Evolutionary conservation across 73 alveolate species (phyloP).

Genomic region (Paramecium caudatum): DNA sequence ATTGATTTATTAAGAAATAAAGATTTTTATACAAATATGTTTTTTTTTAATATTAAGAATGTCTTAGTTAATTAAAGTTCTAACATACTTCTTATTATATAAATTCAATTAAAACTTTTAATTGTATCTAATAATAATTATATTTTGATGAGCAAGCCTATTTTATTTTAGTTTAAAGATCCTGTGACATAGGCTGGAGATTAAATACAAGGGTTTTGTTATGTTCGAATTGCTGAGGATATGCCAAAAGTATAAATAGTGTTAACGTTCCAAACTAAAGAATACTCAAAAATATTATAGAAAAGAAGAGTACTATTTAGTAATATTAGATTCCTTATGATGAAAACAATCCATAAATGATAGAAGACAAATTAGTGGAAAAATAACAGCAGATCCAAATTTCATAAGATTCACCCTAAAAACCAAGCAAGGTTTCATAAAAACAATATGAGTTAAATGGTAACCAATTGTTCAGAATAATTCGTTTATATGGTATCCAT

Average conservation of each 20-base stretch:
- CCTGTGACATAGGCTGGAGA: constrained; percentile 55
- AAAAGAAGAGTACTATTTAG: background rate
- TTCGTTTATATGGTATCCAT: constrained; percentile 38
- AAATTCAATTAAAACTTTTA: background rate
- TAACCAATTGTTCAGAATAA: constrained; percentile 5
- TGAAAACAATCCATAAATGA: background rate
- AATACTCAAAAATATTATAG: constrained; percentile 32
- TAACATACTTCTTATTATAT: too few species aligned
- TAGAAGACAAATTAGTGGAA: constrained; percentile 1
- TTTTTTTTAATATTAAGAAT: too few species aligned
- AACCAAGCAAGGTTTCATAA: background rate
- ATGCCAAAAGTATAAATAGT: background rate
- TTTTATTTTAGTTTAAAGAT: constrained; percentile 20
- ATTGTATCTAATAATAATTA: constrained; percentile 30
- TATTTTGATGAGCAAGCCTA: constrained; percentile 15
- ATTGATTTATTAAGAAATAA: too few species aligned
- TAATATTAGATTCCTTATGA: constrained; percentile 13
- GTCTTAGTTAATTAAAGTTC: too few species aligned
- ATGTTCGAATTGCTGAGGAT: constrained; percentile 23
- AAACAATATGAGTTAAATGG: constrained; percentile 62
- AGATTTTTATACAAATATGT: too few species aligned
- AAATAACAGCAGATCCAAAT: background rate
- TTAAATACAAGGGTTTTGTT: constrained; percentile 41
- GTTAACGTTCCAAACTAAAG: background rate
- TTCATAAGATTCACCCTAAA: constrained; percentile 3